Evolutionary conservation across 805 yeast genomes (phyloP), one percentile per base, ranked within the genome.

Genomic region (Pichia nanzhaoensis): DNA sequence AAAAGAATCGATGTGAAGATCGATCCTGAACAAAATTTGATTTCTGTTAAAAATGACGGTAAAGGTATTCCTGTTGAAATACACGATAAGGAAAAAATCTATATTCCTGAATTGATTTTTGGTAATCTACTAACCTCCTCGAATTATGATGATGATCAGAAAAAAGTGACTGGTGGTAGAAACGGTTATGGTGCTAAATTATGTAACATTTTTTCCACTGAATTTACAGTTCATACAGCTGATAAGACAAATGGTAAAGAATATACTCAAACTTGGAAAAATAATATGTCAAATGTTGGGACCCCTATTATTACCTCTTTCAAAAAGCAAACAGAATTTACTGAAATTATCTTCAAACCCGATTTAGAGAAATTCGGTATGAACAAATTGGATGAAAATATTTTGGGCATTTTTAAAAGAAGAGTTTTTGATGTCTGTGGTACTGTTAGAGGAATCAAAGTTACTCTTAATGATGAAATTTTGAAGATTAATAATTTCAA

Each of bases 131-230:
- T 93, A 52, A 93, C 99, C 0, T 90, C 98, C 2, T 86, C 96
- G 22, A 93, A 93, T 66, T 93, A 93, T 63, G 96, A 93, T 63
- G 99, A 93, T 63, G 78, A 91, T 51, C 86, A 93, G 59, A 86
- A 87, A 66, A 93, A 93, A 64, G 97, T 93, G 30, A 87, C 95
- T 2, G 99, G 99, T 70, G 99, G 99, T 65, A 80, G 99, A 71
- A 93, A 93, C 62, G 99, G 99, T 51, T 93, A 81, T 61, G 99
- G 99, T 66, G 99, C 99, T 40, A 93, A 93, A 62, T 70, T 93
- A 45, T 93, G 99, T 77, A 93, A 93, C 64, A 93, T 93, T 51
- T 93, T 91, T 64, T 88, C 96, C 21, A 84, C 89, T 4, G 82
- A 84, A 57, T 93, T 93, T 60, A 75, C 71, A 13, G 74, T 93